Evolutionary conservation across 2,329 filamentous ascomycete species (phyloP), one percentile per base, ranked within the genome.

Genomic region (Ciborinia camelliae): DNA sequence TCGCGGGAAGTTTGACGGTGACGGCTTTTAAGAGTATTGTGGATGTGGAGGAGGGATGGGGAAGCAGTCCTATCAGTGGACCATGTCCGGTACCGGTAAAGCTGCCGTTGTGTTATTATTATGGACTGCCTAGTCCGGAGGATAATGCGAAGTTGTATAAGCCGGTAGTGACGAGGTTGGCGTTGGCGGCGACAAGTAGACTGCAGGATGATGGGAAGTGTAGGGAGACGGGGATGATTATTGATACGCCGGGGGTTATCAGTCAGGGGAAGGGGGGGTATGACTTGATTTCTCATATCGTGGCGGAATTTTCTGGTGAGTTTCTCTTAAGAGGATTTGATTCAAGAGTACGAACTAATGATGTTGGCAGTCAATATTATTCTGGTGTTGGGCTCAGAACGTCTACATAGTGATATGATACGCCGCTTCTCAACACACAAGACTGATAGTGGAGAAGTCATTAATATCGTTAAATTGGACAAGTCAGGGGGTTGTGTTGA

Each of bases 1-100:
- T 94, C 30, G 89, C 95, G 0, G 93, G 93, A 0, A 93, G 90
- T 41, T 76, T 99, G 69, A 94, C 90, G 60, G 91, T 93, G 0
- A 89, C 90, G n/a, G 90, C 91, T 5, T 92, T 96, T 74, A 90
- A 90, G 12, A 92, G 90, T 0, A 85, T 96, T 71, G 85, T 98
- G 79, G 94, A 98, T 76, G 83, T 96, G 32, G 90, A 94, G 72
- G 89, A 92, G 67, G 91, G 90, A 26, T 97, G 92, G 88, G 95
- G 95, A 12, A 91, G 85, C 70, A 93, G 91, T 71, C 93, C 94
- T 0, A 96, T 93, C 72, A 96, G 90, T 69, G 95, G 94, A 0
- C 93, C 95, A 0, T 95, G 90, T 71, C 85, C 88, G 0, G 87
- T 96, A 23, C 93, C 94, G 0, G 91, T 97, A 61, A 98, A 97